Evolutionary conservation across 2,329 filamentous ascomycete species (phyloP), one percentile per base, ranked within the genome.

Genomic region (Apiospora rasikravindrae): DNA sequence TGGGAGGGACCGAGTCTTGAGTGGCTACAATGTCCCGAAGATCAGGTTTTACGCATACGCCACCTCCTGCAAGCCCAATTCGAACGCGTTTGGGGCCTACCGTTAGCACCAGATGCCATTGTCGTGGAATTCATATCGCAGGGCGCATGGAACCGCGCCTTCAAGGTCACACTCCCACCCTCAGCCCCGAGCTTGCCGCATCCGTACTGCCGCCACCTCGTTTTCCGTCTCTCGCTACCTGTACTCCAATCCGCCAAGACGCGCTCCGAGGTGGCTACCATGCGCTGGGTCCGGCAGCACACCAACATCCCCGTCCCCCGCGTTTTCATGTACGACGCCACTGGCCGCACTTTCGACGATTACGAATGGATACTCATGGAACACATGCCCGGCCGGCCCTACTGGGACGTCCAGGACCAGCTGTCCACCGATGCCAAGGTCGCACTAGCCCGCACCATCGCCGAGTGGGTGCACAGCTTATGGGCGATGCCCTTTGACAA

Each of bases 331-430:
- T 64, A 64, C 57, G 57, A 64, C 26, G n/a, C 24, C n/a, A 33
- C 57, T 19, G n/a, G 16, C 57, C 19, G 11, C 14, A 64, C 26
- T 29, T 16, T 22, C 24, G 24, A 16, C 2, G 57, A 26, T 11
- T 64, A 64, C 57, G 57, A 64, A 14, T 64, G 57, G 57, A 64
- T 64, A 5, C 11, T 64, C 4, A 64, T 64, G 57, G 57, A 64
- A 22, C 57, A 64, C 11, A 64, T 64, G 57, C n/a, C n/a, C 8
- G 57, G 26, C 26, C 57, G 16, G 57, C 24, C 57, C 8, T 37
- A 37, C 8, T 37, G 8, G 5, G 33, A 37, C 1, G 33, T 37
- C 33, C 33, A 37, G 33, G 33, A 37, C 33, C 33, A 7, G 33
- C 33, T 37, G 5, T 7, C 33, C 5, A 37, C 33, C 33, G 33